phyloP scores from a whole-genome alignment of 371 early-diverging fungal species.

The Mucor circinelloides region DNA sequence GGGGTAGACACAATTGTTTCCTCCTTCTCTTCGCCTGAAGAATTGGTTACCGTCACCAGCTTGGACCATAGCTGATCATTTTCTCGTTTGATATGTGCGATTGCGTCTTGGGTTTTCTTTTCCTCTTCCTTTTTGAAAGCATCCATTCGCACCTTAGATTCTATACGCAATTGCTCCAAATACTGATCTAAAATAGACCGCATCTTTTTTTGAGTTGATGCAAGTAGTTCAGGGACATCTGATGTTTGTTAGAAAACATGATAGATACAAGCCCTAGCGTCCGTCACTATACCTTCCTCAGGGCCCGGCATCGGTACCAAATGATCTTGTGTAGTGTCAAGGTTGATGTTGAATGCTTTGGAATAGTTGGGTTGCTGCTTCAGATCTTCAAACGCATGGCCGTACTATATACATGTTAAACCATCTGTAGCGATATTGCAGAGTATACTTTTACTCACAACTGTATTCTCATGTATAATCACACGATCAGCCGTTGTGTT shows the following conservation, averaged over 20 bases:
- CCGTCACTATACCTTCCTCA: background rate
- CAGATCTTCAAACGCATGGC: slow-evolving; percentile 7
- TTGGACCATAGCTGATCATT: slow-evolving; percentile 31
- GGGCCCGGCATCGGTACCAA: slow-evolving; percentile 7
- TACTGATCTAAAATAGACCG: slow-evolving; percentile 26
- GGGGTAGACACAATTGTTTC: background rate
- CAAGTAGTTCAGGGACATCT: slow-evolving; percentile 14
- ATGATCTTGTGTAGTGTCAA: slow-evolving; percentile 9
- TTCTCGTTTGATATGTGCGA: slow-evolving; percentile 27
- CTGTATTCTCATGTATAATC: slow-evolving; percentile 15
- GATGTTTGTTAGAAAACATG: background rate
- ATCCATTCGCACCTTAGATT: slow-evolving; percentile 34
- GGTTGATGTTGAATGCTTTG: slow-evolving; percentile 26
- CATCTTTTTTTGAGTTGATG: slow-evolving; percentile 26
- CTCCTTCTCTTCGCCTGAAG: background rate
- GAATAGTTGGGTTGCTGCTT: slow-evolving; percentile 27
- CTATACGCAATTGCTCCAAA: slow-evolving; percentile 23
- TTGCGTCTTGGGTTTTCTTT: slow-evolving; percentile 12
- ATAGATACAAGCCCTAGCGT: background rate
- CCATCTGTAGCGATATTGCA: background rate
- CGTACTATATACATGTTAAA: slow-evolving; percentile 14
- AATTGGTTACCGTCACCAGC: slow-evolving; percentile 16
- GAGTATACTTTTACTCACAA: slow-evolving; percentile 1
- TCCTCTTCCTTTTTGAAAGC: slow-evolving; percentile 31
- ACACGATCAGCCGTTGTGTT: slow-evolving; percentile 16